A percentile compares a stretch with the other conserved stretches of the same genome.
Evolutionary conservation across 1,139 yeast genomes (phyloP).

Genomic region (Debaryomycetaceae sp.): DNA sequence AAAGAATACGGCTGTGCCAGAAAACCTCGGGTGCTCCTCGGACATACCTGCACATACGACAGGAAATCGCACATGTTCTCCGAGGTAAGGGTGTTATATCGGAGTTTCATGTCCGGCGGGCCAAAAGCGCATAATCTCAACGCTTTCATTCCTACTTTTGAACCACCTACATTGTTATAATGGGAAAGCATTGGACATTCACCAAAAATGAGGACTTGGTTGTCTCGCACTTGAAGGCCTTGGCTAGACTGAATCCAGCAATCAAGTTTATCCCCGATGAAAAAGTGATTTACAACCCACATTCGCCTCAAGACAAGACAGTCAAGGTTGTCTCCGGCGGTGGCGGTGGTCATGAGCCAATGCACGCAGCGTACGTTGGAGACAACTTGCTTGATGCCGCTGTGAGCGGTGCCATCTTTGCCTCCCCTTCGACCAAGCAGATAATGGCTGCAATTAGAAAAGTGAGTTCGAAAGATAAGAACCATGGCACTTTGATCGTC

Average conservation of each 20-base stretch:
- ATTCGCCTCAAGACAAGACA: conserved; percentile 36
- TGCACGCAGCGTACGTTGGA: conserved; percentile 90
- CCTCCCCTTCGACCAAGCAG: conserved; percentile 89
- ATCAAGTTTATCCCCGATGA: conserved; percentile 61
- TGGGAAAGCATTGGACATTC: conserved; percentile 51
- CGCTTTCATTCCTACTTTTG: no score
- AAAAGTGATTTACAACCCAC: conserved; percentile 54
- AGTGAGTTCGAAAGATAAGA: conserved; percentile 47
- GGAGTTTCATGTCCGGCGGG: no score
- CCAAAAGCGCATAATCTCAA: no score
- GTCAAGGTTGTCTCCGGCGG: conserved; percentile 84
- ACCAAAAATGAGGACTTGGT: conserved; percentile 53
- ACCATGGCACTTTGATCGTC: conserved; percentile 65
- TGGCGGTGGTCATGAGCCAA: conserved; percentile 94
- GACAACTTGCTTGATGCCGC: conserved; percentile 79
- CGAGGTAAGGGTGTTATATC: no score
- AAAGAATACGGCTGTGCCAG: no score
- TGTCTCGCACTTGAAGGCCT: conserved; percentile 58
- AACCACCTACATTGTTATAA: no score
- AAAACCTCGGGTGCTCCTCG: no score
- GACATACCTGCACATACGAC: no score
- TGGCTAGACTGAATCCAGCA: conserved; percentile 65
- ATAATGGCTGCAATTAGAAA: conserved; percentile 62
- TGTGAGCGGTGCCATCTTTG: conserved; percentile 83
- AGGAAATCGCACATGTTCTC: no score